Conservation (phyloP, 352 stramenopile species). For the Globisporangium spiculum region DNA sequence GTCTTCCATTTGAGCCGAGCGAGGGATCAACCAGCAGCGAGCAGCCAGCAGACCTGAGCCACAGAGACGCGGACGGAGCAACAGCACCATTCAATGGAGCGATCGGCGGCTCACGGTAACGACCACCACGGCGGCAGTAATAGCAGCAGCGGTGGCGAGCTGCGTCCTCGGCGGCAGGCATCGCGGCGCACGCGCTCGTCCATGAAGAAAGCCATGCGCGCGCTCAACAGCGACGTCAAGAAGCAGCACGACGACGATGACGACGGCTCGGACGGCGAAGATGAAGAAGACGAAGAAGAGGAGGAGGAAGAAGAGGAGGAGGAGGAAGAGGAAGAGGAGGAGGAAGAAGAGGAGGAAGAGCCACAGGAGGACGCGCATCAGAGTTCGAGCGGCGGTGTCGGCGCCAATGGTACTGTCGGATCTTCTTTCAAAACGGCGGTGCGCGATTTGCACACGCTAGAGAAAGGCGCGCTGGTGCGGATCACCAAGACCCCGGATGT, state of each 20-base stretch:
- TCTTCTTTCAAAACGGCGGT: conserved; percentile 3
- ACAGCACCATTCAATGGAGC: conserved; percentile 2
- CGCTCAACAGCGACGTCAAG: conserved; percentile 1
- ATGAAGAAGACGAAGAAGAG: conserved; percentile 51
- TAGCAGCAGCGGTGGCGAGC: conserved; percentile 3
- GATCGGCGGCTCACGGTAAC: neutral
- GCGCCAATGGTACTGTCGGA: neutral
- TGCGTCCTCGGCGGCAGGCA: conserved; percentile 34
- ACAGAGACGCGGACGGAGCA: neutral
- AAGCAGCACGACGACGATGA: neutral
- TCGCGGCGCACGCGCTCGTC: conserved; percentile 39
- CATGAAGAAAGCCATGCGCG: conserved; percentile 30
- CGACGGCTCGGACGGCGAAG: conserved; percentile 29
- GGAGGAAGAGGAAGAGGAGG: conserved; percentile 39
- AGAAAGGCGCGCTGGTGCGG: conserved; percentile 62
- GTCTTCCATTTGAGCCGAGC: conserved; percentile 10
- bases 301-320: conserved; percentile 53
- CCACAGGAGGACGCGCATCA: conserved; percentile 20
- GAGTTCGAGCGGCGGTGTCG: neutral
- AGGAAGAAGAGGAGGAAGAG: conserved; percentile 43
- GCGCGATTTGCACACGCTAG: conserved; percentile 52
- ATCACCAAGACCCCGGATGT: conserved; percentile 74
- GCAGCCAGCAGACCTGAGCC: conserved; percentile 1
- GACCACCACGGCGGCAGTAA: neutral
- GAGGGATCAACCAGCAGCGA: conserved; percentile 1